These are phyloP conservation scores for Amanita jacksonii DNA, from an alignment of 768 basidiomycete species.

Conservation along the genomic window DNA sequence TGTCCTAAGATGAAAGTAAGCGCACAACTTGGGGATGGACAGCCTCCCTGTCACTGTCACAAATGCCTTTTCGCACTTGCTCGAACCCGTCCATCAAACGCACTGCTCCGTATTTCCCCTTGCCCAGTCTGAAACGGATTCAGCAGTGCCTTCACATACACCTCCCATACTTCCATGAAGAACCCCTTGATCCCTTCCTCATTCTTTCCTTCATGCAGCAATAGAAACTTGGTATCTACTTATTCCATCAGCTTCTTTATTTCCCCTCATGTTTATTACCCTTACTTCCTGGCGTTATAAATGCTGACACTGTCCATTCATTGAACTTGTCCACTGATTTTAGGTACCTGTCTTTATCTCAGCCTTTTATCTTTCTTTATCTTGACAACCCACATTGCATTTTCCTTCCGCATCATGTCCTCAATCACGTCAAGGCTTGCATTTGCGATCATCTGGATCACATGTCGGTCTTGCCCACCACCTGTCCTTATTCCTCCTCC, in stretches of 20 bases:
- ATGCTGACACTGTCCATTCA: slow-evolving; percentile 97
- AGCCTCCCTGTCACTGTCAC: slow-evolving; percentile 21
- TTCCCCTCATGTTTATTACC: slow-evolving; percentile 4
- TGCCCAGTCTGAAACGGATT: slow-evolving; percentile 98
- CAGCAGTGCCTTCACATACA: slow-evolving; percentile 89
- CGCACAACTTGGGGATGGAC: too few species aligned
- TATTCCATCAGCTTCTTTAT: slow-evolving; percentile 14
- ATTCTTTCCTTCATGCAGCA: slow-evolving; percentile 92
- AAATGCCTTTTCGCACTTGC: slow-evolving; percentile 83
- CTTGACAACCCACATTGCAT: slow-evolving; percentile 51
- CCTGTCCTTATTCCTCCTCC: slow-evolving; percentile 63
- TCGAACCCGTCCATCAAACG: slow-evolving; percentile 79
- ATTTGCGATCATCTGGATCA: slow-evolving; percentile 98
- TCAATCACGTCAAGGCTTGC: slow-evolving; percentile 93
- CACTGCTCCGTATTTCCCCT: slow-evolving; percentile 63
- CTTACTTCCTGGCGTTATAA: slow-evolving; percentile 92
- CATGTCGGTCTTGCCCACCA: slow-evolving; percentile 82
- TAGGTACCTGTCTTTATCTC: slow-evolving; percentile 60
- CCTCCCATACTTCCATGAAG: slow-evolving; percentile 94
- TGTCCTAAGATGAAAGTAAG: too few species aligned
- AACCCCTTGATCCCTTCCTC: slow-evolving; percentile 94
- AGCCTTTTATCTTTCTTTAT: slow-evolving; percentile 11
- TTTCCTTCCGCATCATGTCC: slow-evolving; percentile 81
- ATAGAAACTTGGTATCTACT: slow-evolving; percentile 88
- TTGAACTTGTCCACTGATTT: slow-evolving; percentile 96